phyloP scores from a whole-genome alignment of 2,329 filamentous ascomycete species.

The Sclerotinia borealis region DNA sequence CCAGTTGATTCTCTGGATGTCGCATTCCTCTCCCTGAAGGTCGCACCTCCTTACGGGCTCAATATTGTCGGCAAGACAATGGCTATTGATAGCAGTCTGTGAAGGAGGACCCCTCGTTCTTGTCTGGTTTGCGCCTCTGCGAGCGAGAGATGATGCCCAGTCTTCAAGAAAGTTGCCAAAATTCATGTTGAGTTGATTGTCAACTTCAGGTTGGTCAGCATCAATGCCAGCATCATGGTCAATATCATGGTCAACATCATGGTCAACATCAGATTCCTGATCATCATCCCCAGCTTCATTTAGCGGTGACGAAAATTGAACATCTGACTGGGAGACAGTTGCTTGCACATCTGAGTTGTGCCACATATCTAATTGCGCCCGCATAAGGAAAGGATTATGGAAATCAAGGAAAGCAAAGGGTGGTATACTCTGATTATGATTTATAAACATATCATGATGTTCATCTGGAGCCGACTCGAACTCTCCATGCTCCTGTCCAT shows the following conservation, averaged over 20 bases:
- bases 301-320: conserved; percentile 12
- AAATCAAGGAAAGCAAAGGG: conserved; percentile 23
- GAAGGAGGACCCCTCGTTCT: conserved; percentile 20
- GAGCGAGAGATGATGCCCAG: conserved; percentile 36
- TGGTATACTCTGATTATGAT: conserved; percentile 28
- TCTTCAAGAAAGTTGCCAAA: conserved; percentile 44
- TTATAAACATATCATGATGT: conserved; percentile 18
- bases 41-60: conserved; percentile 37
- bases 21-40: conserved; percentile 49
- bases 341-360: conserved; percentile 9
- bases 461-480: conserved; percentile 15
- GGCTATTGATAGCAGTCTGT: conserved; percentile 17
- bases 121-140: conserved; percentile 7
- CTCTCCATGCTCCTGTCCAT: conserved; percentile 27
- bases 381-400: neutral
- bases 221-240: conserved; percentile 11
- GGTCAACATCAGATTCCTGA: neutral
- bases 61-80: conserved; percentile 19
- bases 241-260: neutral
- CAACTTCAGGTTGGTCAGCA: conserved; percentile 31
- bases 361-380: neutral
- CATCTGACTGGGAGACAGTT: conserved; percentile 5
- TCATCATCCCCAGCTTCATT: conserved; percentile 15
- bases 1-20: conserved; percentile 58
- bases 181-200: conserved; percentile 41